Percentiles rank a stretch among this genome's conserved stretches.
Evolutionary conservation across 768 basidiomycete genomes (phyloP).

Genomic region (Tricholoma bakamatsutake): DNA sequence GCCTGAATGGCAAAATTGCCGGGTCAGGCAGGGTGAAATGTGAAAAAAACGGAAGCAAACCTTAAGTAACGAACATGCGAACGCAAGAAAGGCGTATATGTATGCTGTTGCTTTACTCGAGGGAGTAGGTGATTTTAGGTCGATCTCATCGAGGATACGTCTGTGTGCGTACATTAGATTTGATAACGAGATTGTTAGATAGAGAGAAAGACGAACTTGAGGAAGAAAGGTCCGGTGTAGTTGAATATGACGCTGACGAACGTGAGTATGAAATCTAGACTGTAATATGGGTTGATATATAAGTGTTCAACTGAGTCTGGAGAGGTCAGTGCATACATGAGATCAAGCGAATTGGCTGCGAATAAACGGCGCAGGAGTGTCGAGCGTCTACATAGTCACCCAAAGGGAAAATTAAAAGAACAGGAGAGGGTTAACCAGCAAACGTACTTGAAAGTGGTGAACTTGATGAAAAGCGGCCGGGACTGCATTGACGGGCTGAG

Average conservation of each 20-base stretch:
- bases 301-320: neutral
- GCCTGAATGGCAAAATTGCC: slow-evolving; percentile 27
- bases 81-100: slow-evolving; percentile 73
- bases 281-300: slow-evolving; percentile 11
- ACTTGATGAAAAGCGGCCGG: slow-evolving; percentile 55
- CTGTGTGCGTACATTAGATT: slow-evolving; percentile 11
- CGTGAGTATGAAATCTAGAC: slow-evolving; percentile 64
- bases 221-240: slow-evolving; percentile 80
- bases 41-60: slow-evolving; percentile 17
- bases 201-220: slow-evolving; percentile 48
- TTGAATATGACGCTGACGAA: slow-evolving; percentile 66
- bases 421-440: neutral
- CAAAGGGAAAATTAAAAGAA: neutral
- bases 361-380: slow-evolving; percentile 39
- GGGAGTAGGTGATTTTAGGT: slow-evolving; percentile 31
- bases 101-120: slow-evolving; percentile 59
- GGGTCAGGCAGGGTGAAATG: neutral
- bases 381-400: slow-evolving; percentile 20
- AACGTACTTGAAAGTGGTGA: slow-evolving; percentile 31
- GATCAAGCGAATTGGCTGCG: slow-evolving; percentile 41
- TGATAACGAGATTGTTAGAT: neutral
- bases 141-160: slow-evolving; percentile 37
- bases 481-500: slow-evolving; percentile 67
- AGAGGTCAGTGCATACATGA: slow-evolving; percentile 27
- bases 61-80: slow-evolving; percentile 55